Evolutionary conservation across 1,139 yeast species (phyloP), one percentile per base, ranked within the genome.

Genomic region (Geotrichum carabidarum): DNA sequence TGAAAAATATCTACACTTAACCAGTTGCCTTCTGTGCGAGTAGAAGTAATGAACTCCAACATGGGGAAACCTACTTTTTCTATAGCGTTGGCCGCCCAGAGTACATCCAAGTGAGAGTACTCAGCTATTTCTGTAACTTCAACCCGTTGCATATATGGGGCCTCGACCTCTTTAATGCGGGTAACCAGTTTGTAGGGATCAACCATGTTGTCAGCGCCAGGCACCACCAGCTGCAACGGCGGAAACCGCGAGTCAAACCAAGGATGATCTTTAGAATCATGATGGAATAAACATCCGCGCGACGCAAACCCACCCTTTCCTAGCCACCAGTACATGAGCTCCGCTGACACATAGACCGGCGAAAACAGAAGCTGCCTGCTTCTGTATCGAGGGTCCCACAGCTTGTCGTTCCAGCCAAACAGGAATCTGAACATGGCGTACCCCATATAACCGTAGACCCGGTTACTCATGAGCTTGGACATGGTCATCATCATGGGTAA

Each of bases 271-370:
- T 38, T 22, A 15, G 30, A 37, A 17, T 54, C 50, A 18, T 50
- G 54, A 4, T 80, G 79, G 55, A 86, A 78, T 31, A 80, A 79
- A 3, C 87, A 77, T 44, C 80, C 78, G 0, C 79, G 71, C 58
- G 74, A 78, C 41, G 78, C 79, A 64, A 80, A 78, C 0, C 83
- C 84, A 14, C 69, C 70, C 32, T 68, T 66, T 9, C 81, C 78
- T 9, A 84, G 73, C 97, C 98, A 93, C 96, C 97, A 93, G 52
- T 79, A 77, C 95, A 93, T 89, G 59, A 88, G 75, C 62, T 83
- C 82, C 2, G 89, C 77, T 31, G 94, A 84, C 9, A 89, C 86
- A 66, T 80, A 86, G 4, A 86, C 86, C 0, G 96, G 96, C n/a
- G 94, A 86, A 68, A 87, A 90, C 11, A 89, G 70, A 62, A 91